Conservation (phyloP, 164 flowering plant species). For the Nymphaea thermarum region DNA sequence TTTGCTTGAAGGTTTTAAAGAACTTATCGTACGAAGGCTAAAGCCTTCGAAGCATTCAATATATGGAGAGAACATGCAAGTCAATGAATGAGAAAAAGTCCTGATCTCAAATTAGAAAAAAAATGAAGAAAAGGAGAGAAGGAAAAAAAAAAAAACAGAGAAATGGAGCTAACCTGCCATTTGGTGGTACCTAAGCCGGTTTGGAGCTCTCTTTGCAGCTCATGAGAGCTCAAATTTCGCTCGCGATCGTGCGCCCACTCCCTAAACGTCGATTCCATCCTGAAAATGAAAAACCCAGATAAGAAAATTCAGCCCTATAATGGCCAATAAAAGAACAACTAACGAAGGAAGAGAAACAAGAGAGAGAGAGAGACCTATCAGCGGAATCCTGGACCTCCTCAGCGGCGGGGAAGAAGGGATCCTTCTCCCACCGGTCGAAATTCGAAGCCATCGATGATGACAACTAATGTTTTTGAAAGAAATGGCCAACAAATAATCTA, state of each 20-base stretch:
- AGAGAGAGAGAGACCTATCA: slow-evolving; percentile 42
- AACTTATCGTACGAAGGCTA: too few species aligned
- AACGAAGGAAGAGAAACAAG: background rate
- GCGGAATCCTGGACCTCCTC: slow-evolving; percentile 94
- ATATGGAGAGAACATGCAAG: background rate
- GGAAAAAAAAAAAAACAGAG: slow-evolving; percentile 1
- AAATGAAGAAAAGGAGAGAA: background rate
- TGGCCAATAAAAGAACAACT: background rate
- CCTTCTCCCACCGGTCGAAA: slow-evolving; percentile 90
- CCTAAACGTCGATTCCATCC: slow-evolving; percentile 91
- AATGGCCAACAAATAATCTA: background rate
- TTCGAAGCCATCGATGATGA: slow-evolving; percentile 39
- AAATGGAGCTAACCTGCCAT: slow-evolving; percentile 70
- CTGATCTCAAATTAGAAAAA: background rate
- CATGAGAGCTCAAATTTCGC: slow-evolving; percentile 27
- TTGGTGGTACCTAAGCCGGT: slow-evolving; percentile 83
- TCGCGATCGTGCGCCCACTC: slow-evolving; percentile 66
- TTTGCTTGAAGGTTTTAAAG: too few species aligned
- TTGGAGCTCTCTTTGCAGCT: slow-evolving; percentile 52
- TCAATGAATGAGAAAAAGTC: background rate
- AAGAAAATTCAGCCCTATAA: background rate
- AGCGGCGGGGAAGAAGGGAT: slow-evolving; percentile 82
- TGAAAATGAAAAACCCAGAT: slow-evolving; percentile 13
- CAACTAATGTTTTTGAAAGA: background rate
- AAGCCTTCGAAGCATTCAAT: too few species aligned